Evolutionary conservation across 371 early-diverging fungal genomes (phyloP).

Genomic region (Mucor plumbeus): DNA sequence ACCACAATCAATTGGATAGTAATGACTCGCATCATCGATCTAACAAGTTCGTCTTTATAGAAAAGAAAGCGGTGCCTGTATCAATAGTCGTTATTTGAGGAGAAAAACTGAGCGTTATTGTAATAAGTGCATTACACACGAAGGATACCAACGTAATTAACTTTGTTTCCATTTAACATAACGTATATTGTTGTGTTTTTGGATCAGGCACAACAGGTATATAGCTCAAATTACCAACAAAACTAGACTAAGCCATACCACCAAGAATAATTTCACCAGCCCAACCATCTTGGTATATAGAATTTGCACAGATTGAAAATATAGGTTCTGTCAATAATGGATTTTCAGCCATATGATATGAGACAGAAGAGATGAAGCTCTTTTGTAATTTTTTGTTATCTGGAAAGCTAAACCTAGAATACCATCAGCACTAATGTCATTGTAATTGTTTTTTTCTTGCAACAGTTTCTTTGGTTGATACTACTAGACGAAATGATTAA

Average conservation of each 20-base stretch:
- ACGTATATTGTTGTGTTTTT: background rate
- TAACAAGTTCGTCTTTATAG: conserved; percentile 27
- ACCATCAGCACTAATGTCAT: conserved; percentile 30
- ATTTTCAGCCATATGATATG: conserved; percentile 37
- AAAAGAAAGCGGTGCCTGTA: conserved; percentile 54
- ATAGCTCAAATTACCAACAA: conserved; percentile 54
- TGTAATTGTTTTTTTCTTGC: background rate
- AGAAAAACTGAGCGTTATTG: conserved; percentile 13
- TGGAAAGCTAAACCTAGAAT: conserved; percentile 48
- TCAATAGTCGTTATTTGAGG: conserved; percentile 11
- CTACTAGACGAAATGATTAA: background rate
- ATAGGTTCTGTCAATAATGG: conserved; percentile 35
- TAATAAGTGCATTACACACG: conserved; percentile 25
- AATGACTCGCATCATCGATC: conserved; percentile 19
- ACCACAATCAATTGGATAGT: conserved; percentile 30
- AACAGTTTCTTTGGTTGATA: conserved; percentile 3
- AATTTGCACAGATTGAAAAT: conserved; percentile 32
- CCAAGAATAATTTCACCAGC: conserved; percentile 64
- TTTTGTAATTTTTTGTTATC: conserved; percentile 11
- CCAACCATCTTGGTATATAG: conserved; percentile 12
- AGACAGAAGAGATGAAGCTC: conserved; percentile 39
- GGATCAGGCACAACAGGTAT: conserved; percentile 31
- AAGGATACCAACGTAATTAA: conserved; percentile 38
- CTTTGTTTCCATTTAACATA: conserved; percentile 5
- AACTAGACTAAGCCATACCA: conserved; percentile 55